phyloP scores from a whole-genome alignment of 1,284 basidiomycete species.

The Microbotryum saponariae region DNA sequence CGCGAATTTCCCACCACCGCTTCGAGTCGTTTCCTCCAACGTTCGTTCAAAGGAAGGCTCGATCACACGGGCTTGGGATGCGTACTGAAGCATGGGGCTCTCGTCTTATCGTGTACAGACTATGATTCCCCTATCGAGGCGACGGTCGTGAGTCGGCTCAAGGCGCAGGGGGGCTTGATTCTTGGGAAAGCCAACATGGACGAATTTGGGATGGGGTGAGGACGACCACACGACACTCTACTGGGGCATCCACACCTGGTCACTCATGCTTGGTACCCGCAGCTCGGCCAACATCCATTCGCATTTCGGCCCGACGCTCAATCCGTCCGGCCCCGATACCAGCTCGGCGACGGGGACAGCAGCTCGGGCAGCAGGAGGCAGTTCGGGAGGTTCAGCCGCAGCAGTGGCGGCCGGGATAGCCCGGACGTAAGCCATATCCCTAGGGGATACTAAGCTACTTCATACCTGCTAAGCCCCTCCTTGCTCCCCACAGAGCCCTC shows the following conservation, averaged over 20 bases:
- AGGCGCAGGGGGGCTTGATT: conserved; percentile 60
- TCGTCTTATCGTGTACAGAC: conserved; percentile 42
- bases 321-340: conserved; percentile 51
- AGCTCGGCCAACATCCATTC: conserved; percentile 69
- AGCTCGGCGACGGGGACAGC: conserved; percentile 39
- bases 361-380: conserved; percentile 70
- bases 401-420: conserved; percentile 70
- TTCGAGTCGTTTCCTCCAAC: conserved; percentile 63
- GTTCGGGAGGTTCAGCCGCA: conserved; percentile 75
- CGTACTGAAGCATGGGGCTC: too few species aligned
- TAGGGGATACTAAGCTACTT: neutral
- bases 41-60: conserved; percentile 42
- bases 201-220: conserved; percentile 96
- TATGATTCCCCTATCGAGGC: conserved; percentile 80
- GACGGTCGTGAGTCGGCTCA: conserved; percentile 64
- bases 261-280: neutral
- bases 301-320: conserved; percentile 64
- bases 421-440: conserved; percentile 55
- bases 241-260: neutral
- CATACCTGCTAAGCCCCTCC: neutral
- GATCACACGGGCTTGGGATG: neutral
- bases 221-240: neutral
- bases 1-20: conserved; percentile 62
- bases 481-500: conserved; percentile 55
- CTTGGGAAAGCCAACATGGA: conserved; percentile 91